Evolutionary conservation across 2,329 filamentous ascomycete species (phyloP), one percentile per base, ranked within the genome.

Genomic region (Aureobasidium subglaciale): DNA sequence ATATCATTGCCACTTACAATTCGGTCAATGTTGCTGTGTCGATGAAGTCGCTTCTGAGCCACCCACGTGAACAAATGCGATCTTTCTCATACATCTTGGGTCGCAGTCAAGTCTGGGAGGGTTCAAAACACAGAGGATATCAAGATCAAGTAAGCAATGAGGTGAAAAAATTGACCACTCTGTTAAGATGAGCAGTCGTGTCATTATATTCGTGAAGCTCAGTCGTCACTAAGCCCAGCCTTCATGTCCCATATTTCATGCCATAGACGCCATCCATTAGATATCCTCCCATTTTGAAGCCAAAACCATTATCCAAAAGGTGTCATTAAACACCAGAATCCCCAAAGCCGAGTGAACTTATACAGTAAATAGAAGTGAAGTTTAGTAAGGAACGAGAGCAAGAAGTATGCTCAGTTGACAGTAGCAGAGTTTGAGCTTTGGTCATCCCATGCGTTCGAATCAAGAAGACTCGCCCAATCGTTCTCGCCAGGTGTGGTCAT

Each of bases 391-490:
- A 34, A 25, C 9, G 27, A 29, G 30, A 10, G 2, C 5, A 15
- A 40, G 32, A 16, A 5, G 29, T 43, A 20, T 22, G 9, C 35
- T 52, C 15, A 52, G 34, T 46, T 49, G 10, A 32, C 48, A 46
- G 16, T 22, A 4, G 48, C 32, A 15, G 45, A 13, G 37, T 59
- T 52, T 30, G 56, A 59, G 13, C 43, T 54, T 24, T 53, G 37
- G 22, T 62, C 59, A 18, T 62, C 60, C 57, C 59, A 62, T 16
- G 35, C 55, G 25, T 60, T 62, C 20, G 57, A 62, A 24, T 65
- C 60, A n/a, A 66, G 59, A n/a, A 66, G 59, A 41, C 55, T 63
- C n/a, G 59, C 42, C 63, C 63, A 66, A n/a, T 66, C 64, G 10
- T 59, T 56, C 37, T 61, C 60, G 30, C 48, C 59, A 56, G 29